Base-by-base conservation (phyloP, 345 rosid species). In the Atalantia buxifolia region DNA sequence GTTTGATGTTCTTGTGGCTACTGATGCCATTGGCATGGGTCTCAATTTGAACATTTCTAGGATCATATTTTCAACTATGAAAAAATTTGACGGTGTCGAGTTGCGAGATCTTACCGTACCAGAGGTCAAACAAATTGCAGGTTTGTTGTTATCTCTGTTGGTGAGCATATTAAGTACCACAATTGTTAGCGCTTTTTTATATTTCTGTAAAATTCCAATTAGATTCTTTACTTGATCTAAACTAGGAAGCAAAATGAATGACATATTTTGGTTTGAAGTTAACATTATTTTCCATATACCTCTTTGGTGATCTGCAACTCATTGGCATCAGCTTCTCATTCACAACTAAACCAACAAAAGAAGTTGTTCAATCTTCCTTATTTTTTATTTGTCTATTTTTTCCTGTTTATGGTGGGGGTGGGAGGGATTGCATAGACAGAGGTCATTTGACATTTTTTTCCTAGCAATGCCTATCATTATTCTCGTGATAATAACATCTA, bases 11-110 rank as follows among this genome's bases (percentile, higher is more conserved):
- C 97, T 95, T 86, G 98, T 95, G 82, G 95, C 98, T 50, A 93
- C 98, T 85, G 98, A 95, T 86, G 98, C 98, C 73, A 93, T 95
- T 70, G 98, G 98, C 80, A 95, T 95, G 98, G 97, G 98, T 63
- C 95, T 95, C 75, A 95, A 95, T 81, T 87, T 95, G 78, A 92
- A 93, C 69, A 95, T 95, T 71, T 93, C 98, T 57, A 89, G 97
- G 87, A 90, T 95, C 42, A 90, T 95, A 82, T 95, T 95, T 84
- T 88, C 98, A 65, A 87, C 93, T 5, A 83, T 95, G 86, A 31
- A 86, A 77, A 95, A 95, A 78, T 93, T 83, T 75, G 98, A 93
- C 79, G 98, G 98, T 69, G 33, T 74, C 22, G 92, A 86, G 86
- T 84, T 83, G 77, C 88, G 98, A 75, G 80, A 89, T 66, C 88